Evolutionary conservation across 192 early-diverging fungal genomes (phyloP).

Genomic region (Haplosporangium gracile): DNA sequence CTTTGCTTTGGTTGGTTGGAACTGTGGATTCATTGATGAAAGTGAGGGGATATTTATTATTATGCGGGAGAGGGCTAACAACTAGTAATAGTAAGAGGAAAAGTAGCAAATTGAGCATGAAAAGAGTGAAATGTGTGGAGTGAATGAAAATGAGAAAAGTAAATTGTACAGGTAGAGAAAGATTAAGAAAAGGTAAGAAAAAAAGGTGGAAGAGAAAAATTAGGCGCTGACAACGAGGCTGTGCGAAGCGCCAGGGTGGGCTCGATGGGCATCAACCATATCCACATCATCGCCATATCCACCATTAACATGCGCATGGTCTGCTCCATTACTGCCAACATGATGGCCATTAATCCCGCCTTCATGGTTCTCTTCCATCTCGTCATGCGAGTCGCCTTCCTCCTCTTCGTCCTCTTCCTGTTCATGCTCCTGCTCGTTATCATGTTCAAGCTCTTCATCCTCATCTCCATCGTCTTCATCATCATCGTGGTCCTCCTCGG

Average conservation of each 20-base stretch:
- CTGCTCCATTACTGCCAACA: neutral
- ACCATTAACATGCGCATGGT: neutral
- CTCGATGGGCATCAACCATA: constrained; percentile 19
- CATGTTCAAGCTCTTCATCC: neutral
- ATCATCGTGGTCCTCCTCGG: constrained; percentile 5
- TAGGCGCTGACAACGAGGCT: constrained; percentile 17
- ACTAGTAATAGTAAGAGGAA: too few relatives aligned
- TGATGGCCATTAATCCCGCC: neutral
- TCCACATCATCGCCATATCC: constrained; percentile 26
- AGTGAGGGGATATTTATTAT: too few relatives aligned
- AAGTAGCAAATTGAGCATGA: neutral
- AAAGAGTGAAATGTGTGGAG: neutral
- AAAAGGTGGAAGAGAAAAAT: neutral
- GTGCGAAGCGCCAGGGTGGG: constrained; percentile 1
- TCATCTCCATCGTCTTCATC: constrained; percentile 6
- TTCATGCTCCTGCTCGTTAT: constrained; percentile 3
- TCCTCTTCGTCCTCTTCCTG: constrained; percentile 2
- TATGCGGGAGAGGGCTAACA: too few relatives aligned
- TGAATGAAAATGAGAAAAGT: neutral
- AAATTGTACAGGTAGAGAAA: neutral
- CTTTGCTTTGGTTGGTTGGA: too few relatives aligned
- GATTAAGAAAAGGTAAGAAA: neutral
- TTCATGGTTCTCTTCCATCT: neutral
- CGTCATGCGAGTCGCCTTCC: neutral
- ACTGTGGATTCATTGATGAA: too few relatives aligned